phyloP scores from a whole-genome alignment of 495 filamentous ascomycete genomes.

The Penicillium canescens region DNA sequence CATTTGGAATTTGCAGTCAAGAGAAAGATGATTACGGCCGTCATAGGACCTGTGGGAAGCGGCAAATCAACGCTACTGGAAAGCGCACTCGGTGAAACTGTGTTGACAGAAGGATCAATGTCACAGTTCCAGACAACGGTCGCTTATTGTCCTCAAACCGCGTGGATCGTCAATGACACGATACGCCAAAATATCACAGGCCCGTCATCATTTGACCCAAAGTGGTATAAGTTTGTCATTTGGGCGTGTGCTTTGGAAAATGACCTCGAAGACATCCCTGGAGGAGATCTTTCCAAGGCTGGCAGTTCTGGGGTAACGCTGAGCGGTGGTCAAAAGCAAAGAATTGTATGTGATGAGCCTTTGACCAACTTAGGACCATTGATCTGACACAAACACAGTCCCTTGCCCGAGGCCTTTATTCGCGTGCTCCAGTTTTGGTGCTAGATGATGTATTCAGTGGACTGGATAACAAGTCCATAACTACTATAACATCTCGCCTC shows the following conservation, averaged over 20 bases:
- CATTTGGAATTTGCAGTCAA: slow-evolving; percentile 5
- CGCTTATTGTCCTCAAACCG: slow-evolving; percentile 44
- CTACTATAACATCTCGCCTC: slow-evolving; percentile 10
- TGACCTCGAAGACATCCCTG: slow-evolving; percentile 28
- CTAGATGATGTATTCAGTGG: slow-evolving; percentile 40
- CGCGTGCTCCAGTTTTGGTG: slow-evolving; percentile 21
- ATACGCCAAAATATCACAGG: slow-evolving; percentile 40
- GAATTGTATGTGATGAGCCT: slow-evolving; percentile 37
- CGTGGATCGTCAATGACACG: slow-evolving; percentile 42
- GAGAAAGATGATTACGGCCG: slow-evolving; percentile 18
- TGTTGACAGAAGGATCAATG: neutral
- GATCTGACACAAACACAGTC: neutral
- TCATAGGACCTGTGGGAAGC: slow-evolving; percentile 41
- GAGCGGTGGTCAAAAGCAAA: slow-evolving; percentile 73
- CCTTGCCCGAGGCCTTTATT: slow-evolving; percentile 26
- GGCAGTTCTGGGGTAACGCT: slow-evolving; percentile 82
- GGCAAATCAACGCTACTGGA: slow-evolving; percentile 42
- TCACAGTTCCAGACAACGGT: neutral
- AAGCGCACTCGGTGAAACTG: slow-evolving; percentile 16
- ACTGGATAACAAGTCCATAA: slow-evolving; percentile 18
- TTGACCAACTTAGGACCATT: neutral
- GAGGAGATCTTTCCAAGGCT: slow-evolving; percentile 73
- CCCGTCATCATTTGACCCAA: slow-evolving; percentile 13
- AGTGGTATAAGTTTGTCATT: slow-evolving; percentile 35
- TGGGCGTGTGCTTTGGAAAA: slow-evolving; percentile 24